A percentile compares a stretch with the other conserved stretches of the same genome.
These are phyloP conservation scores for Penicillium sp. DNA, from an alignment of 2,329 filamentous ascomycete species.

Conservation along the genomic window DNA sequence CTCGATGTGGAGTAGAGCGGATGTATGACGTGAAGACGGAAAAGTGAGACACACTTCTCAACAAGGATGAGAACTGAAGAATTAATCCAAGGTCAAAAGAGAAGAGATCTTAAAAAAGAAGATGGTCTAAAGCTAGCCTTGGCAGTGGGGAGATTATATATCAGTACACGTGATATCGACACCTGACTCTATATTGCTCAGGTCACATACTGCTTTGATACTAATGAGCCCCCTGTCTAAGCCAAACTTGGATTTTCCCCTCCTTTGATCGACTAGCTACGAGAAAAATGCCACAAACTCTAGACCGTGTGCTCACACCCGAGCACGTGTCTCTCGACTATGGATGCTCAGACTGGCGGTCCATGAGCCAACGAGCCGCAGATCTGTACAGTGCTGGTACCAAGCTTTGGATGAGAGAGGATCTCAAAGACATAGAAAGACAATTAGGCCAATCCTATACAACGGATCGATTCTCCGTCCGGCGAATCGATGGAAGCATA, in stretches of 20 bases:
- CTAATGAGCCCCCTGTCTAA: too few relatives aligned
- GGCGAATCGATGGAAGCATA: slow-evolving; percentile 20
- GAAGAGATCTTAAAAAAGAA: not conserved
- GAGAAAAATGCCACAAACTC: slow-evolving; percentile 13
- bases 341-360: slow-evolving; percentile 19
- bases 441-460: slow-evolving; percentile 19
- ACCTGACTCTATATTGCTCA: slow-evolving; percentile 1
- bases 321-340: slow-evolving; percentile 11
- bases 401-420: slow-evolving; percentile 20
- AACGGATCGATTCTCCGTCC: slow-evolving; percentile 19
- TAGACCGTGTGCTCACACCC: not conserved
- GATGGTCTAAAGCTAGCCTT: not conserved
- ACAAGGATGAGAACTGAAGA: not conserved
- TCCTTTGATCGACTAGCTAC: too few relatives aligned
- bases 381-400: slow-evolving; percentile 20
- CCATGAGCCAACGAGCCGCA: slow-evolving; percentile 21
- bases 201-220: not conserved
- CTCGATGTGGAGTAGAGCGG: not conserved
- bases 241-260: too few relatives aligned
- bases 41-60: not conserved
- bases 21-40: slow-evolving; percentile 5
- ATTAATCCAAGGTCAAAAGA: not conserved
- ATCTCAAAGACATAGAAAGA: slow-evolving; percentile 21
- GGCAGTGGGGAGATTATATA: not conserved
- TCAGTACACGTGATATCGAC: slow-evolving; percentile 3